Percentiles rank a stretch among this genome's conserved stretches.
phyloP scores from a whole-genome alignment of 768 basidiomycete genomes.

The Mycena crocata region DNA sequence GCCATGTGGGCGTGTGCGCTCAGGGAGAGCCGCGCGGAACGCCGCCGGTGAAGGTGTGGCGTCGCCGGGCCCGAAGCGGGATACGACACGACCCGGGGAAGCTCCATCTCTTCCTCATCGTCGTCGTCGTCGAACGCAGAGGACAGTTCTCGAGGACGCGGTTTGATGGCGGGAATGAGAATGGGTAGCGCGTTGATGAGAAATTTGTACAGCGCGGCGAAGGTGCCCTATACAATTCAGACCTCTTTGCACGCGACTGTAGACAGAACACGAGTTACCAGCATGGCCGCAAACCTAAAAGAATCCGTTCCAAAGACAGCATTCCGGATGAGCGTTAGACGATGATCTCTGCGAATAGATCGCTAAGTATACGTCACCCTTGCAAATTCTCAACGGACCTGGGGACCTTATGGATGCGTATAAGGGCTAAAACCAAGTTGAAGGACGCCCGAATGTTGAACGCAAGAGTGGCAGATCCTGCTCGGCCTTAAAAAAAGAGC shows the following conservation, averaged over 20 bases:
- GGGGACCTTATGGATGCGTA: constrained; percentile 74
- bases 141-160: constrained; percentile 17
- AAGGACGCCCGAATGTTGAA: constrained; percentile 88
- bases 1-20: constrained; percentile 72
- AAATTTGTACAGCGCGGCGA: constrained; percentile 83
- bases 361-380: too few relatives aligned
- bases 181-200: constrained; percentile 84
- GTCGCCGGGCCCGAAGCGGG: constrained; percentile 26
- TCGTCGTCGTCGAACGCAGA: constrained; percentile 45
- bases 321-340: constrained; percentile 76
- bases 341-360: constrained; percentile 5
- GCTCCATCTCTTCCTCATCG: constrained; percentile 28
- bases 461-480: constrained; percentile 86
- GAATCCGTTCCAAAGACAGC: constrained; percentile 89
- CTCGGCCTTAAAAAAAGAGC: neutral
- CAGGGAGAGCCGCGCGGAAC: constrained; percentile 67
- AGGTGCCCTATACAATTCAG: constrained; percentile 63
- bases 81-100: neutral
- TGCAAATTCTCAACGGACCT: too few relatives aligned
- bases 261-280: constrained; percentile 53
- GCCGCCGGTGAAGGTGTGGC: constrained; percentile 28
- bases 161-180: constrained; percentile 62
- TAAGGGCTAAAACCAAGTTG: constrained; percentile 81
- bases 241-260: neutral
- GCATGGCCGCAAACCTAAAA: constrained; percentile 89